phyloP scores from a whole-genome alignment of 2,329 filamentous ascomycete genomes.

The Talaromyces sp. region DNA sequence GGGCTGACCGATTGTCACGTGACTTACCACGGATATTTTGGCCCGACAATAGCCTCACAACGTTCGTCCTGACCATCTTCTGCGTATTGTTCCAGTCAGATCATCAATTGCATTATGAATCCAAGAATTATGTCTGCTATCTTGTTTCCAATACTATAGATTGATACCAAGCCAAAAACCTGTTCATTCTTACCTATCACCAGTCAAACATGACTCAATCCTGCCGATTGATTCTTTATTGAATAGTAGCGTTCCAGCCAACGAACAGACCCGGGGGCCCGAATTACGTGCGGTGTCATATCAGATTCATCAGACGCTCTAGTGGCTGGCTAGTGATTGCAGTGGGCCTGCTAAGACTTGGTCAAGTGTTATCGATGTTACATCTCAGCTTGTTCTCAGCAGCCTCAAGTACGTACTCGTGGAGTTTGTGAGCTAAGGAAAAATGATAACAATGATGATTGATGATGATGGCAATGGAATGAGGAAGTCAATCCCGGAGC shows the following conservation, averaged over 20 bases:
- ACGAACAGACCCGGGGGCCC: not conserved
- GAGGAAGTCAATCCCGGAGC: not conserved
- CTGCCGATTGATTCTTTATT: not conserved
- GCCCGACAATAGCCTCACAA: not conserved
- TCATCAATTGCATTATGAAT: no score
- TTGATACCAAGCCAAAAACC: not conserved
- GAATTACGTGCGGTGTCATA: constrained; percentile 1
- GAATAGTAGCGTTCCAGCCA: not conserved
- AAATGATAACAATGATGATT: not conserved
- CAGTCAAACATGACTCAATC: not conserved
- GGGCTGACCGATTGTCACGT: not conserved
- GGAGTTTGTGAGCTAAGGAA: not conserved
- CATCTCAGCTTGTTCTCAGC: not conserved
- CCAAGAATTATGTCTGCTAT: no score
- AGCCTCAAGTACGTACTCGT: not conserved
- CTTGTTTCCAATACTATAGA: not conserved
- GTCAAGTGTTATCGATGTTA: not conserved
- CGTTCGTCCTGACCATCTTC: not conserved
- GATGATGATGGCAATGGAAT: not conserved
- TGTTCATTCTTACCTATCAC: not conserved
- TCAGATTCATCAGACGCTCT: constrained; percentile 1
- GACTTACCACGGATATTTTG: not conserved
- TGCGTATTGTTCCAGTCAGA: not conserved
- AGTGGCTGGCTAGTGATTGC: constrained; percentile 2
- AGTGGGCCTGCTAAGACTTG: constrained; percentile 1